phyloP scores from a whole-genome alignment of 441 rosid genomes.

The Metrosideros polymorpha region DNA sequence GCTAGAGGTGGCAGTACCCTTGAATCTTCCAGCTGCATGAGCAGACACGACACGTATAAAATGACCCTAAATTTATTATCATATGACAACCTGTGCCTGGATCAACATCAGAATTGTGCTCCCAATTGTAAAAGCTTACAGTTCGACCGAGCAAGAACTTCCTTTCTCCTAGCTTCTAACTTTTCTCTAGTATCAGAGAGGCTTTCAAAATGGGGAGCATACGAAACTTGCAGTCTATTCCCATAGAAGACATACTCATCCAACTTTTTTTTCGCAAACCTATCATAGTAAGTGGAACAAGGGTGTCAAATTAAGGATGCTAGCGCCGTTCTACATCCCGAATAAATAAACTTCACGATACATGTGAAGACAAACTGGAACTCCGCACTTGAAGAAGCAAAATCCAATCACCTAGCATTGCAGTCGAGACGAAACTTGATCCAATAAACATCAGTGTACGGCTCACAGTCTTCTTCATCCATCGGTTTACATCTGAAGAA shows the following conservation, averaged over 20 bases:
- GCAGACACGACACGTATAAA: not conserved
- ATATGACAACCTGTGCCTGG: not conserved
- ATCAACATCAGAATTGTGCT: not conserved
- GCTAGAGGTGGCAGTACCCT: conserved; percentile 15
- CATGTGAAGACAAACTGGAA: not conserved
- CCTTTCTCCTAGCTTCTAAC: conserved; percentile 70
- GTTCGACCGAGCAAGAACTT: conserved; percentile 56
- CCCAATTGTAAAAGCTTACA: conserved; percentile 21
- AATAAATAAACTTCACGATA: not conserved
- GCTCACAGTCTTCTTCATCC: conserved; percentile 89
- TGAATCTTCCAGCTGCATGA: conserved; percentile 39
- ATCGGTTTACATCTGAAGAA: conserved; percentile 70
- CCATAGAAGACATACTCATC: conserved; percentile 77
- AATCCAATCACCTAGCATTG: conserved; percentile 61
- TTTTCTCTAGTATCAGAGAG: conserved; percentile 60
- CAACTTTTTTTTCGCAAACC: conserved; percentile 87
- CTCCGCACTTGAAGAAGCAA: not conserved
- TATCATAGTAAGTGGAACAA: not conserved
- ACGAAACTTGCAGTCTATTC: conserved; percentile 57
- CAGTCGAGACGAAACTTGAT: conserved; percentile 51
- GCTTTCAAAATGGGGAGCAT: conserved; percentile 77
- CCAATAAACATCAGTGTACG: conserved; percentile 82
- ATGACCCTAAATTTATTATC: not conserved
- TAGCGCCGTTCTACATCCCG: not conserved
- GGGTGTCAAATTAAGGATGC: not conserved